These are phyloP conservation scores for Exserohilum rostratum DNA, from an alignment of 2,329 filamentous ascomycete genomes.

Conservation along the genomic window DNA sequence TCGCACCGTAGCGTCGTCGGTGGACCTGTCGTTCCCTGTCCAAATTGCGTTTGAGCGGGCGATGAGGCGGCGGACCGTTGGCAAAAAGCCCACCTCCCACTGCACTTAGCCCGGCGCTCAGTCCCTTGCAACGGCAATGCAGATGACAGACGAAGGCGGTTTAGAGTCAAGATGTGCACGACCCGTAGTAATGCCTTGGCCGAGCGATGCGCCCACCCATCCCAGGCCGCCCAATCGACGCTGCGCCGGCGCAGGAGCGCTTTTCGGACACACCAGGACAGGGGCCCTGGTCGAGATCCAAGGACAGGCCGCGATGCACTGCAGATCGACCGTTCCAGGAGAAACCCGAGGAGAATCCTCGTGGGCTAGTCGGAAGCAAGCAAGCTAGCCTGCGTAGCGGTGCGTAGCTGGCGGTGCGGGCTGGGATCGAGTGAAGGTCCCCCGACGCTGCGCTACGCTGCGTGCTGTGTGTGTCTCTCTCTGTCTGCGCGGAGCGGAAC, in stretches of 20 bases:
- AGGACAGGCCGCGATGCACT: conserved; percentile 50
- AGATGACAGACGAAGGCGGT: conserved; percentile 42
- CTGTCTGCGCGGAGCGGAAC: conserved; percentile 20
- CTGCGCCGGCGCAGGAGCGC: conserved; percentile 46
- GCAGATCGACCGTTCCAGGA: conserved; percentile 48
- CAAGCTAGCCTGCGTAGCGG: conserved; percentile 15
- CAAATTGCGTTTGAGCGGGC: conserved; percentile 45
- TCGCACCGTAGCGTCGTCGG: conserved; percentile 40
- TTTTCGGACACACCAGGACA: conserved; percentile 42
- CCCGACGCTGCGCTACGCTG: conserved; percentile 14
- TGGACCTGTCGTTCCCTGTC: conserved; percentile 42
- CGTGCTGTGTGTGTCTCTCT: neutral
- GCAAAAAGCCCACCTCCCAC: conserved; percentile 40
- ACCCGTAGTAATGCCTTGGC: conserved; percentile 40
- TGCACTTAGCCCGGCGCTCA: conserved; percentile 37
- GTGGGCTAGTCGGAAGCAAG: conserved; percentile 33
- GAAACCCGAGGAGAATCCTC: conserved; percentile 27
- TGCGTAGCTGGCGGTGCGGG: conserved; percentile 6
- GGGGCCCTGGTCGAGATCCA: conserved; percentile 33
- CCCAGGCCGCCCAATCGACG: conserved; percentile 47
- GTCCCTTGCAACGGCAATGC: conserved; percentile 50
- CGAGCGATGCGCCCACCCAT: conserved; percentile 45
- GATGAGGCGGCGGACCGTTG: conserved; percentile 48
- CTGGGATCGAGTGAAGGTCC: conserved; percentile 12
- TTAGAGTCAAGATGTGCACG: conserved; percentile 43